Evolutionary conservation across 352 stramenopile species (phyloP).

Genomic region (Globisporangium spiculum): DNA sequence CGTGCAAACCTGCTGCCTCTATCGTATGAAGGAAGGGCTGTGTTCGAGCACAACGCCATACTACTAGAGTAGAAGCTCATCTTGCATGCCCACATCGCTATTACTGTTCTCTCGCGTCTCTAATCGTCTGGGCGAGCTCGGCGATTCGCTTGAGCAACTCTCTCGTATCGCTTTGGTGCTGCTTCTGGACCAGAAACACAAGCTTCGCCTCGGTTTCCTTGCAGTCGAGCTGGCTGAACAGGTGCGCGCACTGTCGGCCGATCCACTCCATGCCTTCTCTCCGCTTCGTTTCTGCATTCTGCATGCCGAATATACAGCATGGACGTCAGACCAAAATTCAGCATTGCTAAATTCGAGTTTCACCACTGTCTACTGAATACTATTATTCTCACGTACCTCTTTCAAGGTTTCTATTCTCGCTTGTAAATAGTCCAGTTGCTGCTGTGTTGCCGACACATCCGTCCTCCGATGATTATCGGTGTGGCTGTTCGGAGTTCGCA

Average conservation of each 20-base stretch:
- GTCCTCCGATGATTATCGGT: slow-evolving; percentile 16
- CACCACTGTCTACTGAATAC: too few species aligned
- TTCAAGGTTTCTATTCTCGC: slow-evolving; percentile 19
- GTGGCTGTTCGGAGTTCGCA: slow-evolving; percentile 1
- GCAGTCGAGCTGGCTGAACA: slow-evolving; percentile 61
- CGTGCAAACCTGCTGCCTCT: too few species aligned
- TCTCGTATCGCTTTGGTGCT: slow-evolving; percentile 21
- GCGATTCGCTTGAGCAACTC: slow-evolving; percentile 15
- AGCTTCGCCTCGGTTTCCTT: slow-evolving; percentile 50
- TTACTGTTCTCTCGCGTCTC: background rate
- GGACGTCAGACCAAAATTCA: background rate
- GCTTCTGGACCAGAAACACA: slow-evolving; percentile 27
- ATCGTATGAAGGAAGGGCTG: too few species aligned
- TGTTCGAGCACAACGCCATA: too few species aligned
- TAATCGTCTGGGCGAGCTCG: slow-evolving; percentile 15
- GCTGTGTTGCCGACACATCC: slow-evolving; percentile 19
- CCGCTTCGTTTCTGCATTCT: slow-evolving; percentile 36
- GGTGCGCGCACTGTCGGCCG: slow-evolving; percentile 47
- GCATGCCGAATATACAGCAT: background rate
- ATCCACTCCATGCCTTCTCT: slow-evolving; percentile 59
- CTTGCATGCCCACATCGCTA: background rate
- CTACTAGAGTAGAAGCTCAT: too few species aligned
- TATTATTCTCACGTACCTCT: slow-evolving; percentile 18
- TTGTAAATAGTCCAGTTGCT: slow-evolving; percentile 29
- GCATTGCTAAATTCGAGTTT: too few species aligned